These are phyloP conservation scores for Amauroascus verrucosus DNA, from an alignment of 2,329 filamentous ascomycete species.

Conservation along the genomic window DNA sequence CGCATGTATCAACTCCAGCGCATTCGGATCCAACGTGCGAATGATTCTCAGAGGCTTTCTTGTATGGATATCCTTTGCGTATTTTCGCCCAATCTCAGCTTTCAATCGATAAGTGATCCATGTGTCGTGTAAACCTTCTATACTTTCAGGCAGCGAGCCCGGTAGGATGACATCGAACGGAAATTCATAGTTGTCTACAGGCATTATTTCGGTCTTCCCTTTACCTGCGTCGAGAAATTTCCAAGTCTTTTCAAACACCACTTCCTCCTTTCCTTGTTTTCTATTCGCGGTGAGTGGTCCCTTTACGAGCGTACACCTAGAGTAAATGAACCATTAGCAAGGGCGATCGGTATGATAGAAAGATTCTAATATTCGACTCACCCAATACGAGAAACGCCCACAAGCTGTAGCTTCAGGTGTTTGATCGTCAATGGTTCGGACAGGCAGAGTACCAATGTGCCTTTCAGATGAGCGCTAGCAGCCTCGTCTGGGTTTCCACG, in stretches of 20 bases:
- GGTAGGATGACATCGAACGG: conserved; percentile 67
- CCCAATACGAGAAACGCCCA: conserved; percentile 58
- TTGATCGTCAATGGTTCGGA: conserved; percentile 59
- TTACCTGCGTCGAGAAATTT: conserved; percentile 50
- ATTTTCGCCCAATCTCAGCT: conserved; percentile 80
- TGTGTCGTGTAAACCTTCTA: conserved; percentile 78
- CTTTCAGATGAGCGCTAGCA: conserved; percentile 62
- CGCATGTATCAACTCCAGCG: conserved; percentile 68
- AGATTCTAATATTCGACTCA: conserved; percentile 38
- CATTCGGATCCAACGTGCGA: conserved; percentile 63
- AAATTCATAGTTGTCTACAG: conserved; percentile 72
- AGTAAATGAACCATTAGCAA: neutral
- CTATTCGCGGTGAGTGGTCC: conserved; percentile 29
- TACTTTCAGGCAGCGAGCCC: conserved; percentile 63
- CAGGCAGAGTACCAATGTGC: conserved; percentile 63
- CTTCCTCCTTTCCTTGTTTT: conserved; percentile 34
- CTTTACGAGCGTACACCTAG: conserved; percentile 18
- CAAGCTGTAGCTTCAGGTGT: conserved; percentile 61
- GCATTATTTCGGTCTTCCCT: conserved; percentile 46
- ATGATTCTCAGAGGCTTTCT: conserved; percentile 71
- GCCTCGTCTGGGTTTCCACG: conserved; percentile 66
- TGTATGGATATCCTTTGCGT: conserved; percentile 74
- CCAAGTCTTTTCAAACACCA: conserved; percentile 61
- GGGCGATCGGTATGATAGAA: neutral
- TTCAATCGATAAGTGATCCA: conserved; percentile 86